phyloP scores from a whole-genome alignment of 164 flowering plant genomes.

The Paratinospora sagittata region DNA sequence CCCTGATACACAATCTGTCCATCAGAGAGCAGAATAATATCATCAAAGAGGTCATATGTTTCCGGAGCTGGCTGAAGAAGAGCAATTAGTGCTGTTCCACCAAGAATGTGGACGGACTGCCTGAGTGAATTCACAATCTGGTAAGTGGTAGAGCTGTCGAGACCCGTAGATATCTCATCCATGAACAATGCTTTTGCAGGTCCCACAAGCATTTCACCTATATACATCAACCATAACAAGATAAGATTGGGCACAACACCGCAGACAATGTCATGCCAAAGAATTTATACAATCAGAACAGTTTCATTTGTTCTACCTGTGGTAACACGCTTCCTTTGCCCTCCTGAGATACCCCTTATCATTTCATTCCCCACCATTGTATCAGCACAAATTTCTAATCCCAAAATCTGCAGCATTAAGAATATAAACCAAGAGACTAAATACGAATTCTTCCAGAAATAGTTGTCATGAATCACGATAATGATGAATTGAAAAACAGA shows the following conservation, averaged over 20 bases:
- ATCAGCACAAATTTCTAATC: constrained; percentile 7
- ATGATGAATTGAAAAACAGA: not conserved
- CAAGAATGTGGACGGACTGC: constrained; percentile 39
- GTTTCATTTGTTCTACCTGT: constrained; percentile 3
- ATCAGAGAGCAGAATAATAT: constrained; percentile 50
- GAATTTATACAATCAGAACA: not conserved
- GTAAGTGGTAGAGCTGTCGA: constrained; percentile 51
- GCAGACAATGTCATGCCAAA: not conserved
- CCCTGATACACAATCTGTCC: constrained; percentile 56
- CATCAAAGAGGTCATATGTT: constrained; percentile 50
- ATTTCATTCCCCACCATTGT: constrained; percentile 11
- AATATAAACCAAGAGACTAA: not conserved
- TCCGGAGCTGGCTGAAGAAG: constrained; percentile 63
- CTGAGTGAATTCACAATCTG: constrained; percentile 46
- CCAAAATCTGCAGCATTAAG: not conserved
- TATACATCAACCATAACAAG: not conserved
- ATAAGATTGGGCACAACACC: too few species aligned
- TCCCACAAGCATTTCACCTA: constrained; percentile 59
- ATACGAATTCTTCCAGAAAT: not conserved
- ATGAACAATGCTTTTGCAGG: constrained; percentile 50
- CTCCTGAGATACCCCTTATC: constrained; percentile 13
- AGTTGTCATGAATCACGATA: not conserved
- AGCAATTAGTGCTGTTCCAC: constrained; percentile 38
- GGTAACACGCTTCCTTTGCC: constrained; percentile 13
- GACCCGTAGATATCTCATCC: constrained; percentile 60